These are phyloP conservation scores for Pythium angustatum DNA, from an alignment of 352 stramenopile species.

Conservation along the genomic window DNA sequence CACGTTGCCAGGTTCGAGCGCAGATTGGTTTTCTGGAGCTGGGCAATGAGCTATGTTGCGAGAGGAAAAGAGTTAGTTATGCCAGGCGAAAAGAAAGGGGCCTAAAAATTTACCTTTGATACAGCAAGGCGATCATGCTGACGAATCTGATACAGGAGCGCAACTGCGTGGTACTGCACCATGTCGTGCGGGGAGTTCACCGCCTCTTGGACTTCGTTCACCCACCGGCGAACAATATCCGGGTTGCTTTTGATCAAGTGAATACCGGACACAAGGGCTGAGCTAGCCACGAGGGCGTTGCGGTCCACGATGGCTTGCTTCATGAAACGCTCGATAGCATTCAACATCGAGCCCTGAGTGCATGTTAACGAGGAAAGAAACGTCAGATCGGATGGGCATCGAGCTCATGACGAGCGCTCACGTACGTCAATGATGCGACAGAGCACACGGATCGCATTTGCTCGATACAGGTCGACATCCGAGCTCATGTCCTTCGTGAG, in stretches of 20 bases:
- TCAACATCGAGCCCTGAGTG: slow-evolving; percentile 82
- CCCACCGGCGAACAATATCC: slow-evolving; percentile 94
- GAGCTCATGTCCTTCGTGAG: slow-evolving; percentile 99
- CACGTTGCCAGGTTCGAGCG: slow-evolving; percentile 95
- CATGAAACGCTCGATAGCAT: slow-evolving; percentile 96
- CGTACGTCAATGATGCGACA: slow-evolving; percentile 93
- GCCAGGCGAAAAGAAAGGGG: background rate
- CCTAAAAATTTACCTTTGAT: slow-evolving; percentile 82
- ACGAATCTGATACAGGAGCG: slow-evolving; percentile 98
- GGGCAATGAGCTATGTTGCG: slow-evolving; percentile 60
- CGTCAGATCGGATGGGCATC: background rate
- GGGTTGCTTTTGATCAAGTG: slow-evolving; percentile 94
- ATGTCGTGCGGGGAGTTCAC: slow-evolving; percentile 96
- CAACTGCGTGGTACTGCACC: slow-evolving; percentile 99
- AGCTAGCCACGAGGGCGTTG: slow-evolving; percentile 96
- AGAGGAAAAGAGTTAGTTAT: too few relatives aligned
- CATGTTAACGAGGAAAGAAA: background rate
- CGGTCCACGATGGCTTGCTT: slow-evolving; percentile 99
- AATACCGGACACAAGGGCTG: slow-evolving; percentile 95
- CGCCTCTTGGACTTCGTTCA: slow-evolving; percentile 98
- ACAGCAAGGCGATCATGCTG: slow-evolving; percentile 97
- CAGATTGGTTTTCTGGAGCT: slow-evolving; percentile 93
- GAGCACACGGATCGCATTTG: slow-evolving; percentile 98
- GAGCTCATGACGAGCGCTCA: background rate
- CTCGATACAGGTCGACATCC: slow-evolving; percentile 96